phyloP scores from a whole-genome alignment of 2,329 filamentous ascomycete species.

The Pseudocercospora ulei region DNA sequence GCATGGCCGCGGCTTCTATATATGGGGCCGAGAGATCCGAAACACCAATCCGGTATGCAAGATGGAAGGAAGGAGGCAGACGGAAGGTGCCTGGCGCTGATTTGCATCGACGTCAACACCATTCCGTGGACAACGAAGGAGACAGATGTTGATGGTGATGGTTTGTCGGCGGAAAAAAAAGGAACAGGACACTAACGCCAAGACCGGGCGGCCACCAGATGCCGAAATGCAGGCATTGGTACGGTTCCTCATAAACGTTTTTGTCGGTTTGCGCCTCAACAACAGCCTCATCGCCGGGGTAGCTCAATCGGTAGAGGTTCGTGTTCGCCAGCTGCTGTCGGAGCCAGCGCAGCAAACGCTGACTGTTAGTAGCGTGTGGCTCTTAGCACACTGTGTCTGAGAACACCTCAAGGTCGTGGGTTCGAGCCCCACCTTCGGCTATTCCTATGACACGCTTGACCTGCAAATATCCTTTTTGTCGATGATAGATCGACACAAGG shows the following conservation, averaged over 20 bases:
- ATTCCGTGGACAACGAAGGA: background rate
- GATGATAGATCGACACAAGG: too few relatives aligned
- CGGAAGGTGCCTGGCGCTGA: background rate
- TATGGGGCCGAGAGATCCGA: too few relatives aligned
- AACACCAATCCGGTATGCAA: too few relatives aligned
- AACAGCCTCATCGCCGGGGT: constrained; percentile 34
- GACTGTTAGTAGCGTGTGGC: constrained; percentile 48
- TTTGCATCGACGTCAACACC: background rate
- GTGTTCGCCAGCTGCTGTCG: too few relatives aligned
- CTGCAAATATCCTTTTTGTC: constrained; percentile 3
- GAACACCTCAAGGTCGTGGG: constrained; percentile 21
- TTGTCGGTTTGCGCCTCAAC: too few relatives aligned
- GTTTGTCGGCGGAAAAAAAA: background rate
- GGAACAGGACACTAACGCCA: too few relatives aligned
- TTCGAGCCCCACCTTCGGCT: constrained; percentile 26
- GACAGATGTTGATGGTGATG: background rate
- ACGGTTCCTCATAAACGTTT: too few relatives aligned
- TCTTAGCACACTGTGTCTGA: constrained; percentile 34
- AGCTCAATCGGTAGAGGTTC: constrained; percentile 48
- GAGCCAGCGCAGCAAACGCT: too few relatives aligned
- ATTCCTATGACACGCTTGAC: constrained; percentile 19
- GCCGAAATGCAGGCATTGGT: too few relatives aligned
- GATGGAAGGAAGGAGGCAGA: too few relatives aligned
- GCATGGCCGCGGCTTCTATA: background rate
- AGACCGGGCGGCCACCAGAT: too few relatives aligned